phyloP scores from a whole-genome alignment of 345 rosid species.

The Ceriops tagal region DNA sequence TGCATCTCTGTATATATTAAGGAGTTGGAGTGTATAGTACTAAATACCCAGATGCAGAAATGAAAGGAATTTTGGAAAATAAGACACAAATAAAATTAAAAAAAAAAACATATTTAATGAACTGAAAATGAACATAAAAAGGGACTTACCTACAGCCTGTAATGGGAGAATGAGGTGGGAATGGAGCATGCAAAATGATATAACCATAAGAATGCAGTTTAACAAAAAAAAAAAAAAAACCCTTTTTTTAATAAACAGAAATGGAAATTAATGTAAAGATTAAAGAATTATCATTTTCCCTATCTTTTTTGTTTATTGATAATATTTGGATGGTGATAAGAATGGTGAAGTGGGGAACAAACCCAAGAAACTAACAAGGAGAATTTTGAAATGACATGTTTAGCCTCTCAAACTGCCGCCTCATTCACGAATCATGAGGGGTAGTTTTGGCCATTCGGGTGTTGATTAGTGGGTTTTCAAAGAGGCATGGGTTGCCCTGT shows the following conservation, averaged over 20 bases:
- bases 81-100: conserved; percentile 9
- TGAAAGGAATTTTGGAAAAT: conserved; percentile 1
- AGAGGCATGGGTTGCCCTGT: too few relatives aligned
- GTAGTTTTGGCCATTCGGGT: neutral
- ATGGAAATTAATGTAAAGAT: conserved; percentile 14
- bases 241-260: neutral
- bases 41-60: conserved; percentile 13
- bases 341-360: too few relatives aligned
- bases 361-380: too few relatives aligned
- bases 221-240: too few relatives aligned
- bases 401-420: neutral
- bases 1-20: too few relatives aligned
- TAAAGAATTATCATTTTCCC: too few relatives aligned
- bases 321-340: conserved; percentile 6
- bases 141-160: conserved; percentile 4
- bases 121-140: neutral
- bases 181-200: too few relatives aligned
- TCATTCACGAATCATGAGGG: neutral
- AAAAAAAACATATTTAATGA: neutral
- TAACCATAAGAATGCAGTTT: too few relatives aligned
- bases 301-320: neutral
- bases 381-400: neutral
- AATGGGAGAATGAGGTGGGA: neutral
- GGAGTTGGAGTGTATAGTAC: neutral
- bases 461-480: too few relatives aligned